phyloP scores from a whole-genome alignment of 257 asterid genomes.

The Echium plantagineum region DNA sequence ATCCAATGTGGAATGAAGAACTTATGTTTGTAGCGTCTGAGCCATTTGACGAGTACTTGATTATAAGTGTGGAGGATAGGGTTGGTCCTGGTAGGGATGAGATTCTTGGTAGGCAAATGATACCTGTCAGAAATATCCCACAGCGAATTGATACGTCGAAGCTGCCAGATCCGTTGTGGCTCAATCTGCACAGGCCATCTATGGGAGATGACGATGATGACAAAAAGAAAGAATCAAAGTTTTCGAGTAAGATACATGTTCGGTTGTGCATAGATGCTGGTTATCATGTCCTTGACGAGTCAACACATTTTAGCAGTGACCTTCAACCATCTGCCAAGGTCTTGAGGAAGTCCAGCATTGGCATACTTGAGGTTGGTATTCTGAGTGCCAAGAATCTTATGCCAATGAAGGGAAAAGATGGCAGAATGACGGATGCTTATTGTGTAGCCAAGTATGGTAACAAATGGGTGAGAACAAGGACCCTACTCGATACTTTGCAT shows the following conservation, averaged over 20 bases:
- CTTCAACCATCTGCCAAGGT: constrained; percentile 66
- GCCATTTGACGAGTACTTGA: constrained; percentile 63
- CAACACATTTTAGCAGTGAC: constrained; percentile 73
- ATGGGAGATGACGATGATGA: constrained; percentile 36
- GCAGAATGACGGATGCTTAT: constrained; percentile 68
- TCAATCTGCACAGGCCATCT: constrained; percentile 39
- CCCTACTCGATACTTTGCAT: constrained; percentile 54
- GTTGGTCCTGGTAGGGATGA: constrained; percentile 55
- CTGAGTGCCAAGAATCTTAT: constrained; percentile 56
- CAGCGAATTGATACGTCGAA: constrained; percentile 39
- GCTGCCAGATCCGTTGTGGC: constrained; percentile 62
- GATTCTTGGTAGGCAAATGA: constrained; percentile 42
- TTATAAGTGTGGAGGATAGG: constrained; percentile 53
- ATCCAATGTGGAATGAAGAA: constrained; percentile 87
- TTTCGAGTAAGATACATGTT: constrained; percentile 69
- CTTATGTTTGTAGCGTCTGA: constrained; percentile 71
- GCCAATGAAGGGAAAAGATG: constrained; percentile 75
- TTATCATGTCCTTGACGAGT: constrained; percentile 85
- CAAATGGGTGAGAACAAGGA: constrained; percentile 91
- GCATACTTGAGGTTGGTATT: constrained; percentile 81
- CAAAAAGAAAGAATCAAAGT: constrained; percentile 66
- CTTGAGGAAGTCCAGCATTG: constrained; percentile 60
- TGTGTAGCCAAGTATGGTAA: constrained; percentile 95
- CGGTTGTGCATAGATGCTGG: constrained; percentile 60
- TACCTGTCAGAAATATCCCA: constrained; percentile 43